Conservation (phyloP, 805 yeast genomes). For the Ogataea trehalophila region DNA sequence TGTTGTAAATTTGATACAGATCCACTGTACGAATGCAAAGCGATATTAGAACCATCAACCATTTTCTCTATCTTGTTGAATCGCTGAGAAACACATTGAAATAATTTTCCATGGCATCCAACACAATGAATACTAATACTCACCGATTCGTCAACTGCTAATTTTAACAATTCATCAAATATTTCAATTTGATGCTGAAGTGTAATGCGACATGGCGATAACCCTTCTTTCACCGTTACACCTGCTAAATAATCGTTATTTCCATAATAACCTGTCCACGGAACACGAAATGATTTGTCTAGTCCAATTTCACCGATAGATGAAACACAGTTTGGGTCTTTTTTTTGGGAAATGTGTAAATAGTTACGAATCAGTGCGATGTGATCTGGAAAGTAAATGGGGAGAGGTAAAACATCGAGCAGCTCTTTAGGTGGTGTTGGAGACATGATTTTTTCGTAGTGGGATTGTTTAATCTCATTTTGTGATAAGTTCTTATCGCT, state of each 20-base stretch:
- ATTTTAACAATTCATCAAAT: conserved; percentile 42
- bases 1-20: conserved; percentile 60
- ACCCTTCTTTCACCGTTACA: conserved; percentile 6
- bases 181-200: conserved; percentile 63
- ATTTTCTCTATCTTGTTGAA: not conserved
- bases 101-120: conserved; percentile 62
- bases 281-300: conserved; percentile 71
- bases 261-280: conserved; percentile 52
- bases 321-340: conserved; percentile 26
- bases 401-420: conserved; percentile 53
- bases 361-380: conserved; percentile 29
- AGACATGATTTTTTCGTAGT: conserved; percentile 54
- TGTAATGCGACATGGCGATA: conserved; percentile 41
- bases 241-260: not conserved
- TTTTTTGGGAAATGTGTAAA: conserved; percentile 16
- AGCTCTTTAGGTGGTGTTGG: conserved; percentile 33
- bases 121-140: conserved; percentile 84
- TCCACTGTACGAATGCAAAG: conserved; percentile 86
- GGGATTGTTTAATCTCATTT: conserved; percentile 37
- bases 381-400: conserved; percentile 40
- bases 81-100: conserved; percentile 34
- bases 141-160: conserved; percentile 45
- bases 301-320: conserved; percentile 86
- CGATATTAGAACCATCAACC: conserved; percentile 35
- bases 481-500: conserved; percentile 5